phyloP scores from a whole-genome alignment of 1,284 basidiomycete species.

The Marasmius fiardii region DNA sequence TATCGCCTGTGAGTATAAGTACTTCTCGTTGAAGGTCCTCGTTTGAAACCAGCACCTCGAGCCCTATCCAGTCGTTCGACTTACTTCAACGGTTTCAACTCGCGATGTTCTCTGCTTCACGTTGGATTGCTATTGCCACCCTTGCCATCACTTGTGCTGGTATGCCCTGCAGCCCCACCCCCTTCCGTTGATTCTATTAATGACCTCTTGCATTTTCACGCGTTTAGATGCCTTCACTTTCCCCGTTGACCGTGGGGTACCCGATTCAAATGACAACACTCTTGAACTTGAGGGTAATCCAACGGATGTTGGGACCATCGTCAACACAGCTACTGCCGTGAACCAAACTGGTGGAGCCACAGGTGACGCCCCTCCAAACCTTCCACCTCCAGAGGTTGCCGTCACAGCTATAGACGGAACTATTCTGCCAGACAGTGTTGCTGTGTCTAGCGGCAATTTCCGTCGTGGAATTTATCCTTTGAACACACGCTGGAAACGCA shows the following conservation, averaged over 20 bases:
- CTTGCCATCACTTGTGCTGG: not conserved
- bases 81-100: not conserved
- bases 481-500: not conserved
- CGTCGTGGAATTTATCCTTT: not conserved
- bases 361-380: conserved; percentile 13
- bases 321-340: conserved; percentile 10
- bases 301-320: conserved; percentile 16
- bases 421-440: not conserved
- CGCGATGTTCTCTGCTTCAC: not conserved
- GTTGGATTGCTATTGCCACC: not conserved
- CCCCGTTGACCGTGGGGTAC: not conserved
- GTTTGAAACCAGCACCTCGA: not conserved
- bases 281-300: not conserved
- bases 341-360: conserved; percentile 16
- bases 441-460: conserved; percentile 2
- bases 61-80: not conserved
- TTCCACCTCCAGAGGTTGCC: conserved; percentile 11
- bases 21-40: not conserved
- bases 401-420: conserved; percentile 17
- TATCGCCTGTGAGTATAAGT: not conserved
- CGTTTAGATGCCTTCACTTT: not conserved
- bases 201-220: not conserved
- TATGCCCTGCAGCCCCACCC: not conserved
- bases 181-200: not conserved
- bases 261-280: not conserved